Conservation (phyloP, 331 rosid genomes). For the Spiraea crenata region DNA sequence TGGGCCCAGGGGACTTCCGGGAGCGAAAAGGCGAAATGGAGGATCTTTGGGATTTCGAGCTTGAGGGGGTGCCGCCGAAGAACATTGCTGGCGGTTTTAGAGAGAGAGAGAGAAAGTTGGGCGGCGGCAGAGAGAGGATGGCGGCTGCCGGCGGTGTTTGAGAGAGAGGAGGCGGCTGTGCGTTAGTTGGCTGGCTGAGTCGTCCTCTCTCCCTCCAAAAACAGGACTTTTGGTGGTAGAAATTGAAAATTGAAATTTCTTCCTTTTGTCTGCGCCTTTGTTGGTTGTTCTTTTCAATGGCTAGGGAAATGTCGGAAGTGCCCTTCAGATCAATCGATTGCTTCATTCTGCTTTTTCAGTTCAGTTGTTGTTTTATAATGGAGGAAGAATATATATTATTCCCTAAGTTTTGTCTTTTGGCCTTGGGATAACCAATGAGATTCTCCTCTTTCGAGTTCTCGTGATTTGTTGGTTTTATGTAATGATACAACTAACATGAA, state of each 20-base stretch:
- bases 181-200: neutral
- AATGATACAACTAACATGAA: too few species aligned
- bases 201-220: slow-evolving; percentile 16
- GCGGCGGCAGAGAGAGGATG: slow-evolving; percentile 18
- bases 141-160: neutral
- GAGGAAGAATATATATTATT: neutral
- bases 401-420: neutral
- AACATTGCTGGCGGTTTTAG: slow-evolving; percentile 23
- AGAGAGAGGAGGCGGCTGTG: slow-evolving; percentile 18
- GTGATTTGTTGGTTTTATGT: too few species aligned
- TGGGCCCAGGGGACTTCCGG: slow-evolving; percentile 44
- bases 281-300: neutral
- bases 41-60: slow-evolving; percentile 55
- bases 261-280: neutral
- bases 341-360: neutral
- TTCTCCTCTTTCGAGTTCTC: too few species aligned
- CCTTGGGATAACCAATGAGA: neutral
- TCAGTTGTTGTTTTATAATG: neutral
- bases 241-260: neutral
- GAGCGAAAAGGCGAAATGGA: slow-evolving; percentile 65
- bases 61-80: slow-evolving; percentile 33
- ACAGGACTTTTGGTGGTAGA: neutral
- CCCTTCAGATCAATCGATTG: neutral
- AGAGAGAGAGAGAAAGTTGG: neutral
- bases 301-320: neutral